These are phyloP conservation scores for Thymus mandschuricus DNA, from an alignment of 257 asterid genomes.

Conservation along the genomic window DNA sequence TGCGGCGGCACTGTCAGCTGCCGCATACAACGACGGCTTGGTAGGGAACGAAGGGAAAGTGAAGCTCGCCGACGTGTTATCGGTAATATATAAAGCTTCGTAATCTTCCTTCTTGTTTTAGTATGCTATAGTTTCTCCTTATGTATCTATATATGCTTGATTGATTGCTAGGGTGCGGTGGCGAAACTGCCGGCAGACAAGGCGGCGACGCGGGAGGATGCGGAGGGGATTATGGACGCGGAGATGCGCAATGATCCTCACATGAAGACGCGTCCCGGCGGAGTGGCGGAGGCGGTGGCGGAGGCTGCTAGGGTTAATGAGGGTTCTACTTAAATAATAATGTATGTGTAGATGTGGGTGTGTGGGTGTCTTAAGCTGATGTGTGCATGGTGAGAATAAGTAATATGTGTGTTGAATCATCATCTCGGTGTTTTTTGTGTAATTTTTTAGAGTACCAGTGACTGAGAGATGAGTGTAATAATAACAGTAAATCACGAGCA, in stretches of 20 bases:
- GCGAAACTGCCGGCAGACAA: conserved; percentile 51
- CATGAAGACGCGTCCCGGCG: conserved; percentile 48
- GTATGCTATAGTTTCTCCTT: not conserved
- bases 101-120: too few relatives aligned
- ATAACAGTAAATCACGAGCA: not conserved
- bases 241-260: conserved; percentile 54
- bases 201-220: conserved; percentile 69
- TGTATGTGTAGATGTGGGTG: not conserved
- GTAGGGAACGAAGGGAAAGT: conserved; percentile 54
- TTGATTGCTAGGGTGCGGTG: conserved; percentile 47
- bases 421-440: not conserved
- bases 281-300: conserved; percentile 65
- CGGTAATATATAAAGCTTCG: conserved; percentile 33
- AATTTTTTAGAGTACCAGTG: too few relatives aligned
- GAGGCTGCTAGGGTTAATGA: conserved; percentile 57
- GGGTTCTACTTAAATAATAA: too few relatives aligned
- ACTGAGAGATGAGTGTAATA: too few relatives aligned
- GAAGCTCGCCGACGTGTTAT: conserved; percentile 55
- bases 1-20: conserved; percentile 79
- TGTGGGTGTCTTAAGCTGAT: not conserved
- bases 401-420: not conserved
- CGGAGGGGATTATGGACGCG: conserved; percentile 56
- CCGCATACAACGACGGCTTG: conserved; percentile 55
- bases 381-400: not conserved
- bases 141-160: not conserved